Evolutionary conservation across 495 filamentous ascomycete species (phyloP), one percentile per base, ranked within the genome.

Genomic region (Xylaria grammica): DNA sequence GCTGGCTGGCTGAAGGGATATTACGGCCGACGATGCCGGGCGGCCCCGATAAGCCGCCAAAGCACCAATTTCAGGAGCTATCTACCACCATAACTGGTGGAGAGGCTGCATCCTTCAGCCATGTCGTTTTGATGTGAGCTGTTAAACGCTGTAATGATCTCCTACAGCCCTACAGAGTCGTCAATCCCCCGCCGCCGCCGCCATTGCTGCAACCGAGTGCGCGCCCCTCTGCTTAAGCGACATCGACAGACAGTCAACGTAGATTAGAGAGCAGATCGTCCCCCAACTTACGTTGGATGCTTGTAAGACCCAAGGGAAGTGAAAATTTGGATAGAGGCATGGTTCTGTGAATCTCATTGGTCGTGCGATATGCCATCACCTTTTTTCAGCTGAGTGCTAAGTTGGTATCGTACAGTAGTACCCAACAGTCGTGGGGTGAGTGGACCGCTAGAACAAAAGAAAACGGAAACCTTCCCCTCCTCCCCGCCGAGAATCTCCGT

Each of bases 61-160:
- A 20, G 20, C 32, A 19, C 38, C 24, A 53, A 22, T 3, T 6
- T 45, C 17, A 20, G 54, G 54, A 40, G 52, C 52, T 55, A 3
- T 24, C n/a, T 22, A 24, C n/a, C 45, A 11, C 45, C 45, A 20
- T 6, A 48, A n/a, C n/a, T n/a, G n/a, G 45, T 48, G 40, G 8
- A 15, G 17, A 20, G 10, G 54, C 38, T 27, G 38, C 17, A n/a
- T 32, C 13, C 26, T 11, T 30, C 17, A 17, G 51, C 30, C 22
- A 7, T 53, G 29, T 10, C 30, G 30, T 5, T 53, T 24, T 53
- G 32, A 56, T 56, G 34, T 56, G 32, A 56, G 34, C 53, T 26
- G 32, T 34, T 19, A 27, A 56, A 42, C 32, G 32, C 13, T 20
- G 10, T 17, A 30, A 40, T 20, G 53, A 27, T 17, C 26, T 22